These are phyloP conservation scores for Chenopodium quinoa DNA, from an alignment of 148 eudicot species.

Conservation along the genomic window DNA sequence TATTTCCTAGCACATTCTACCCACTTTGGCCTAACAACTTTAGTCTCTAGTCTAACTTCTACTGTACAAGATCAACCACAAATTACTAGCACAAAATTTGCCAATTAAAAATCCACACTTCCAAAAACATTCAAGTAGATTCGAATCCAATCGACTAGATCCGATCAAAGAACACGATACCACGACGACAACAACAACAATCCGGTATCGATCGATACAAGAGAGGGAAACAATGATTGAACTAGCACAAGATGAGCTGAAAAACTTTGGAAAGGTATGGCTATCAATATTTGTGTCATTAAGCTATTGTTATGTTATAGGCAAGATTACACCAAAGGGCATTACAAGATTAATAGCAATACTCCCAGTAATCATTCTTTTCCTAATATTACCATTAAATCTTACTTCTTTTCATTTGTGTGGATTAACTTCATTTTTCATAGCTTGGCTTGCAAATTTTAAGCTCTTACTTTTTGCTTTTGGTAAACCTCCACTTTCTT, in stretches of 20 bases:
- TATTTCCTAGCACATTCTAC: neutral
- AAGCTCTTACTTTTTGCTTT: constrained; percentile 51
- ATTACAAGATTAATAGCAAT: constrained; percentile 28
- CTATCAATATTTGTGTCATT: constrained; percentile 29
- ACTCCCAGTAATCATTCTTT: constrained; percentile 33
- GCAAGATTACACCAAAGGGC: constrained; percentile 34
- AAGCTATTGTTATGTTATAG: constrained; percentile 31
- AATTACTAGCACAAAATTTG: too few relatives aligned
- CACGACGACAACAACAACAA: neutral
- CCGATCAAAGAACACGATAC: neutral
- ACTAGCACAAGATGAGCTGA: constrained; percentile 46
- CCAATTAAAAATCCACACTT: too few relatives aligned
- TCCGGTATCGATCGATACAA: neutral
- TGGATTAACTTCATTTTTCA: constrained; percentile 44
- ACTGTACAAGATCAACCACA: neutral
- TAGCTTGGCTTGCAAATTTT: constrained; percentile 54
- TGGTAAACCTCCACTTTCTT: constrained; percentile 37
- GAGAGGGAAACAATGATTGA: constrained; percentile 11
- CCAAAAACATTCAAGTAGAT: too few relatives aligned
- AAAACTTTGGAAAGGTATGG: constrained; percentile 42
- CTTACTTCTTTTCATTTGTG: constrained; percentile 41
- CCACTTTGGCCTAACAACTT: neutral
- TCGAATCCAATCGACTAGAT: too few relatives aligned
- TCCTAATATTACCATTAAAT: constrained; percentile 37
- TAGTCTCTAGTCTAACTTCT: neutral